phyloP scores from a whole-genome alignment of 2,329 filamentous ascomycete species.

The Aspergillus tamarii region DNA sequence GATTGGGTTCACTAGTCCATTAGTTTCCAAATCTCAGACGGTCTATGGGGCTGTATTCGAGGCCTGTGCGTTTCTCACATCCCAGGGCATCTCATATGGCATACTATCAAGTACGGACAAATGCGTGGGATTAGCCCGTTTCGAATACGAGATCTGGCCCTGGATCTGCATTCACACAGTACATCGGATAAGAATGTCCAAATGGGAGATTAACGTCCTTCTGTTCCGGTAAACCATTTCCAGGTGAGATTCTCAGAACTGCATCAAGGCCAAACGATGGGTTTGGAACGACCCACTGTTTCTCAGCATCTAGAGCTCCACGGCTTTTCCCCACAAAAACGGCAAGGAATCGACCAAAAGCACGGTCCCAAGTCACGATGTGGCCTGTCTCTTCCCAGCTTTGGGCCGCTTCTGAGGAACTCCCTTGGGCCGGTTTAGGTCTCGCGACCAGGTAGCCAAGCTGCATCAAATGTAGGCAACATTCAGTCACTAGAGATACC shows the following conservation, averaged over 20 bases:
- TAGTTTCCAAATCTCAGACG: not conserved
- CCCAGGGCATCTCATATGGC: not conserved
- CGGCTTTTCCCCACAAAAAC: constrained; percentile 33
- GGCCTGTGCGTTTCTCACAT: not conserved
- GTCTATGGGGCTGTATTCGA: not conserved
- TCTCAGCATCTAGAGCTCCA: not conserved
- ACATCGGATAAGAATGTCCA: constrained; percentile 12
- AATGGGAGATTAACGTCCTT: not conserved
- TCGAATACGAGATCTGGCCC: constrained; percentile 21
- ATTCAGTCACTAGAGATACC: constrained; percentile 21
- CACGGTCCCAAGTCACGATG: constrained; percentile 42
- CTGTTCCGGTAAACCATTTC: not conserved
- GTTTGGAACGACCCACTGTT: not conserved
- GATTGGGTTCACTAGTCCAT: not conserved
- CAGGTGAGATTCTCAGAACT: constrained; percentile 12
- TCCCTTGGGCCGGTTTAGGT: constrained; percentile 5
- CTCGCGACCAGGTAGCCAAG: constrained; percentile 39
- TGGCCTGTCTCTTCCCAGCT: constrained; percentile 40
- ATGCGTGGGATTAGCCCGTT: not conserved
- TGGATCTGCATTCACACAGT: constrained; percentile 34
- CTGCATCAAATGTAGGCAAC: constrained; percentile 39
- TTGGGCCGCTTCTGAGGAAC: not conserved
- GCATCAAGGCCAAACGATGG: constrained; percentile 13
- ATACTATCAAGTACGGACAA: too few relatives aligned
- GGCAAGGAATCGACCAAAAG: constrained; percentile 30